Conservation (phyloP, 2,329 filamentous ascomycete genomes). For the Sporothrix brunneoviolacea region DNA sequence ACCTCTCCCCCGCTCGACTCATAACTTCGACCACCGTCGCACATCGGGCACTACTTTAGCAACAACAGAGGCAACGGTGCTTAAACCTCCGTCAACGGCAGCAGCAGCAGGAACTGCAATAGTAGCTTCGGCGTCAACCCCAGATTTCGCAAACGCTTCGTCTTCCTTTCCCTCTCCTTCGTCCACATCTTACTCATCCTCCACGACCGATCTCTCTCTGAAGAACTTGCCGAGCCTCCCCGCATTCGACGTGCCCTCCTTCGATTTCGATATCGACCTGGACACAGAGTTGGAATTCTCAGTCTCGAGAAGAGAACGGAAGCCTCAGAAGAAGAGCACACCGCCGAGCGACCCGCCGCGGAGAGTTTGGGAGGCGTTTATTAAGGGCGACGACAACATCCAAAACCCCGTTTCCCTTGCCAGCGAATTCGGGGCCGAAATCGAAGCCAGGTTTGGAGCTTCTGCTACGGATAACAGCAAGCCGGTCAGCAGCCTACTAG, state of each 20-base stretch:
- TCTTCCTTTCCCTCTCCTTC: background rate
- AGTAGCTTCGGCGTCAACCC: constrained; percentile 6
- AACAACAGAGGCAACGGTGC: background rate
- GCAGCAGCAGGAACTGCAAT: constrained; percentile 9
- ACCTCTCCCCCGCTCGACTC: constrained; percentile 8
- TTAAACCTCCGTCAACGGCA: constrained; percentile 10
- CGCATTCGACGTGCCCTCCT: constrained; percentile 45
- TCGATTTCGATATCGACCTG: constrained; percentile 45
- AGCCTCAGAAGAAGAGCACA: background rate
- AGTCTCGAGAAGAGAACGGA: background rate
- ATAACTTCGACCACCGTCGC: constrained; percentile 11
- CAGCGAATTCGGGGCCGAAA: constrained; percentile 1
- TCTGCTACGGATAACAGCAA: background rate
- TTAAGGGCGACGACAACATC: background rate
- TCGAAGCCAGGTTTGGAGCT: constrained; percentile 1
- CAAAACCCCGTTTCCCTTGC: background rate
- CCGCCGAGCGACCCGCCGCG: background rate
- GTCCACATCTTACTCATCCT: background rate
- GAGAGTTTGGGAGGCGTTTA: constrained; percentile 17
- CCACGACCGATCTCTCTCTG: constrained; percentile 19
- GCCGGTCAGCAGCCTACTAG: background rate
- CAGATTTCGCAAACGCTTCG: constrained; percentile 1
- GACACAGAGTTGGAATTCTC: constrained; percentile 33
- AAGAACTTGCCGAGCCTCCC: constrained; percentile 33
- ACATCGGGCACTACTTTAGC: constrained; percentile 9